Evolutionary conservation across 2,329 filamentous ascomycete species (phyloP), one percentile per base, ranked within the genome.

Genomic region (Akanthomyces muscarius): DNA sequence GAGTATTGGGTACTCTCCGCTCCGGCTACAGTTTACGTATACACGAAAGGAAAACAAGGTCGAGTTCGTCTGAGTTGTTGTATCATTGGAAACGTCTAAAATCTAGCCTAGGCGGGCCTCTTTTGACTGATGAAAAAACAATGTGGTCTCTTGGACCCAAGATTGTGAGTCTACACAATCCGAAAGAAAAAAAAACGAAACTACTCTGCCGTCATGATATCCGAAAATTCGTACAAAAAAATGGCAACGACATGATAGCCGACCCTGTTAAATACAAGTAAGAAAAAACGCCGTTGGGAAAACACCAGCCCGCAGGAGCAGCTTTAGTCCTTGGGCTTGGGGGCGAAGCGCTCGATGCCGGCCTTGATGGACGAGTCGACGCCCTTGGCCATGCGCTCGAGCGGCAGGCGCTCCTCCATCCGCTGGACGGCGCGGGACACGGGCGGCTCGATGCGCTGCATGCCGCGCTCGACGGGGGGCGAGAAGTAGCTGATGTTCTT

Each of bases 401-500:
- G 74, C 10, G 81, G 81, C 48, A 84, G 74, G 55, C 76, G 77
- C 64, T 77, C 69, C 62, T 83, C 80, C 48, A 84, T 73, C 41
- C 70, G 73, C 70, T 78, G 75, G 36, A 83, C 76, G 54, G 78
- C 77, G 64, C 73, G 75, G 60, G 78, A 72, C 59, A 83, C 69
- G 23, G 77, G 80, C 1, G 80, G 81, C 69, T 83, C 76, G 60
- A 83, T 76, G 59, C 80, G 77, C 67, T 81, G 79, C 47, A 82
- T 77, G 57, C 78, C 74, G 23, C 75, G 74, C 71, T 81, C 77
- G 33, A 78, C 77, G 18, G 80, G 79, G n/a, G 76, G 73, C 10
- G 76, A 74, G 71, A 86, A 81, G 75, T 80, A 82, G 66, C 75
- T 79, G 70, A 86, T 80, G 73, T 84, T 85, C 60, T 78, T 77